Conservation (phyloP, 345 rosid genomes). For the Camelina neglecta region DNA sequence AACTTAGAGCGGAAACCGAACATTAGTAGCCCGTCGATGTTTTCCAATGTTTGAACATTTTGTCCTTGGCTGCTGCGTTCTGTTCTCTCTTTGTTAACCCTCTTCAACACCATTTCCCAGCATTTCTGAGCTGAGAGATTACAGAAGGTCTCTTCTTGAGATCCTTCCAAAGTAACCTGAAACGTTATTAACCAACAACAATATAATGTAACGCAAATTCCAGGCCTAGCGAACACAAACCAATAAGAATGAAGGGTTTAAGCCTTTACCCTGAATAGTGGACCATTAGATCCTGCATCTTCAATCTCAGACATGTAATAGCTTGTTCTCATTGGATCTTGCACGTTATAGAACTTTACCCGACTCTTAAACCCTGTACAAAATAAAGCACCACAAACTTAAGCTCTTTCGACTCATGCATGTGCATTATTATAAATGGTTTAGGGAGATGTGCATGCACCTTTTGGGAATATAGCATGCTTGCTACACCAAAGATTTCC, state of each 20-base stretch:
- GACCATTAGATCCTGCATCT: conserved; percentile 79
- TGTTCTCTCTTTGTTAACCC: conserved; percentile 42
- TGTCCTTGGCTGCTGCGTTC: conserved; percentile 4
- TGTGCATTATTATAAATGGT: not conserved
- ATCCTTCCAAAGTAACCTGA: conserved; percentile 80
- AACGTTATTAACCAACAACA: not conserved
- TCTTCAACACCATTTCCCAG: conserved; percentile 79
- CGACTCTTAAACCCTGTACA: conserved; percentile 72
- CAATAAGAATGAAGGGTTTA: not conserved
- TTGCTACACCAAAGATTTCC: conserved; percentile 68
- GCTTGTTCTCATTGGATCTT: conserved; percentile 56
- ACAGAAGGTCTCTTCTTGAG: conserved; percentile 54
- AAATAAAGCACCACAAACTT: conserved; percentile 13
- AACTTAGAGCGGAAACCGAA: conserved; percentile 70
- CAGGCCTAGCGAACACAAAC: not conserved
- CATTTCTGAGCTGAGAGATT: conserved; percentile 66
- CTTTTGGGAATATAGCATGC: conserved; percentile 71
- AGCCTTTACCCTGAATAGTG: conserved; percentile 70
- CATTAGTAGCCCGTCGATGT: conserved; percentile 69
- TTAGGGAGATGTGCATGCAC: conserved; percentile 46
- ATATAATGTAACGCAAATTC: not conserved
- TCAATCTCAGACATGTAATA: conserved; percentile 70
- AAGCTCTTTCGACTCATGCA: not conserved
- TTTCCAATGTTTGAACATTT: conserved; percentile 33
- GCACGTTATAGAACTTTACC: conserved; percentile 60